Evolutionary conservation across 768 basidiomycete genomes (phyloP).

Genomic region (Tephrocybe rancida): DNA sequence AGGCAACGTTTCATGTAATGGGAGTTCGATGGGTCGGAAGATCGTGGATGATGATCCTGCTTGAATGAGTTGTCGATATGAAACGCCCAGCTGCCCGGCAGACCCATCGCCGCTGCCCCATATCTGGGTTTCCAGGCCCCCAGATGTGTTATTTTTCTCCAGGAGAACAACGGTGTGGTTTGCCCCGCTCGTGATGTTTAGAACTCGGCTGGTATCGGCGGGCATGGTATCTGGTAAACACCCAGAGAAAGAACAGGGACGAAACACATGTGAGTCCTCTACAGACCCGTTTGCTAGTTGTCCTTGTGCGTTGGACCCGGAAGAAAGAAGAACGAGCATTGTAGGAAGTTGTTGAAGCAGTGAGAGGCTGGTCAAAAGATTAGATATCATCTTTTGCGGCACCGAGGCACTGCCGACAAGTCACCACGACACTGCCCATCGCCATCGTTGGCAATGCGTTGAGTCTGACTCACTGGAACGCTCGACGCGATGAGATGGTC

Average conservation of each 20-base stretch:
- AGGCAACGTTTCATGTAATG: slow-evolving; percentile 34
- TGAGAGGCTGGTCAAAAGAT: slow-evolving; percentile 9
- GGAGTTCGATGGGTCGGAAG: slow-evolving; percentile 53
- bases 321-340: slow-evolving; percentile 18
- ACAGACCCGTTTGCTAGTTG: slow-evolving; percentile 48
- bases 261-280: slow-evolving; percentile 49
- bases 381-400: slow-evolving; percentile 4
- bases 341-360: background rate
- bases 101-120: slow-evolving; percentile 80
- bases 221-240: slow-evolving; percentile 31
- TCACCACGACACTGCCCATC: too few relatives aligned
- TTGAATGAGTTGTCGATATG: slow-evolving; percentile 24
- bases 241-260: slow-evolving; percentile 38
- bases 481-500: too few relatives aligned
- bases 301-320: slow-evolving; percentile 51
- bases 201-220: slow-evolving; percentile 31
- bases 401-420: too few relatives aligned
- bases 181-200: slow-evolving; percentile 67
- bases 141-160: slow-evolving; percentile 25
- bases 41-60: slow-evolving; percentile 24
- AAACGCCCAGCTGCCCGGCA: slow-evolving; percentile 70
- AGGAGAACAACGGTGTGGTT: slow-evolving; percentile 80
- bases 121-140: slow-evolving; percentile 36
- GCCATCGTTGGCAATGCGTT: too few relatives aligned
- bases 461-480: too few relatives aligned